Evolutionary conservation across 2,329 filamentous ascomycete species (phyloP).

Genomic region (Aspergillus ruber): DNA sequence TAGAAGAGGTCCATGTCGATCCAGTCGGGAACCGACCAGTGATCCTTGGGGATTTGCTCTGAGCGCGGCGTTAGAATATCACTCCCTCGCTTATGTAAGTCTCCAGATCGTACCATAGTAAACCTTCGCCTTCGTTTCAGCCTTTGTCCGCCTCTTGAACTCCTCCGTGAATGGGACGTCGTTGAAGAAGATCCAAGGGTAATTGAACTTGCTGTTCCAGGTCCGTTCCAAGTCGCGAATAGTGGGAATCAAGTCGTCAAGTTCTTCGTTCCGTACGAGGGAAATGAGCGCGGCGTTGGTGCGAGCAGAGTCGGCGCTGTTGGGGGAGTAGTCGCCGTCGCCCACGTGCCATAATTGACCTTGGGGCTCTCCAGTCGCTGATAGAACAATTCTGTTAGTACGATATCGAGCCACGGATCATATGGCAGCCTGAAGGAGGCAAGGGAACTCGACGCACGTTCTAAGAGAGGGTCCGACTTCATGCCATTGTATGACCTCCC

Average conservation of each 20-base stretch:
- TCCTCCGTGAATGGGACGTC: slow-evolving; percentile 88
- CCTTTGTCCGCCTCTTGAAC: slow-evolving; percentile 77
- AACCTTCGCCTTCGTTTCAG: slow-evolving; percentile 80
- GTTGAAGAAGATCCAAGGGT: slow-evolving; percentile 99
- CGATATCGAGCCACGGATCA: not conserved
- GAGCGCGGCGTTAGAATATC: slow-evolving; percentile 7
- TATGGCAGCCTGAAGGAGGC: not conserved
- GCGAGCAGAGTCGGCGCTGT: slow-evolving; percentile 68
- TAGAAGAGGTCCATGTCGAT: slow-evolving; percentile 81
- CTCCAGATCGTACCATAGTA: slow-evolving; percentile 58
- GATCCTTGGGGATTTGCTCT: slow-evolving; percentile 88
- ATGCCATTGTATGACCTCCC: slow-evolving; percentile 51
- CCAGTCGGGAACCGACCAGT: slow-evolving; percentile 89
- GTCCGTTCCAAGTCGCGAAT: slow-evolving; percentile 90
- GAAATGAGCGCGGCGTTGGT: slow-evolving; percentile 91
- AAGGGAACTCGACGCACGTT: slow-evolving; percentile 56
- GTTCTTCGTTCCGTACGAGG: slow-evolving; percentile 86
- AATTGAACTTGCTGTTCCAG: slow-evolving; percentile 99
- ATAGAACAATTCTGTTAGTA: slow-evolving; percentile 11
- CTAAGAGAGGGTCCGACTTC: slow-evolving; percentile 75
- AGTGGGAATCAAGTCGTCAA: slow-evolving; percentile 73
- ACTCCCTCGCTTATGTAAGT: slow-evolving; percentile 9
- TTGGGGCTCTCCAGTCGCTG: slow-evolving; percentile 77
- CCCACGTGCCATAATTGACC: slow-evolving; percentile 67
- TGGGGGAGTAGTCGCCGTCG: slow-evolving; percentile 68